phyloP scores from a whole-genome alignment of 1,139 yeast species.

The Kazachstania sp. region DNA sequence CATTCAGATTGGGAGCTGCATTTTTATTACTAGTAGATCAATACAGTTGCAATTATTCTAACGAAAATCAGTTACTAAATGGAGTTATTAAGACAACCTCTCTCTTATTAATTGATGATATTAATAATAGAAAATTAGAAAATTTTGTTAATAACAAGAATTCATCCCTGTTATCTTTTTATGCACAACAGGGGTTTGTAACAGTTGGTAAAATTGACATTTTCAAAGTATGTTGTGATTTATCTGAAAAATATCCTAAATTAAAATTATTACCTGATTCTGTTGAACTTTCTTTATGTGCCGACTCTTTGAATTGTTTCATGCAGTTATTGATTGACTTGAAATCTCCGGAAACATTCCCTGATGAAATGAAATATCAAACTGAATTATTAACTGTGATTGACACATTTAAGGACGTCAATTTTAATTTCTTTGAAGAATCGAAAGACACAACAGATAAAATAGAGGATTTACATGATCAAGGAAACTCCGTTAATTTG shows the following conservation, averaged over 20 bases:
- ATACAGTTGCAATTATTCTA: conserved; percentile 7
- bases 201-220: conserved; percentile 19
- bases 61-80: conserved; percentile 28
- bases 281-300: conserved; percentile 55
- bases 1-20: conserved; percentile 50
- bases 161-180: conserved; percentile 13
- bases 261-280: conserved; percentile 44
- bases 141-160: conserved; percentile 21
- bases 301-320: conserved; percentile 74
- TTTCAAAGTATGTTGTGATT: conserved; percentile 2
- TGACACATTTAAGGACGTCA: conserved; percentile 44
- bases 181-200: conserved; percentile 20
- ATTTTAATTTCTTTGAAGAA: conserved; percentile 27
- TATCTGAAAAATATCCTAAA: conserved; percentile 28
- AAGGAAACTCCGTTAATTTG: conserved; percentile 8
- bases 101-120: conserved; percentile 53
- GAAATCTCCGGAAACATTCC: conserved; percentile 55
- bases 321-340: conserved; percentile 61
- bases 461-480: background rate
- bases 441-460: too few species aligned
- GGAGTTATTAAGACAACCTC: conserved; percentile 41
- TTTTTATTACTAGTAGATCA: conserved; percentile 44
- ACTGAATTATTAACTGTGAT: conserved; percentile 34
- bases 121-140: conserved; percentile 29
- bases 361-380: conserved; percentile 49